These are phyloP conservation scores for Podospora sp. DNA, from an alignment of 495 filamentous ascomycete genomes.

Conservation along the genomic window DNA sequence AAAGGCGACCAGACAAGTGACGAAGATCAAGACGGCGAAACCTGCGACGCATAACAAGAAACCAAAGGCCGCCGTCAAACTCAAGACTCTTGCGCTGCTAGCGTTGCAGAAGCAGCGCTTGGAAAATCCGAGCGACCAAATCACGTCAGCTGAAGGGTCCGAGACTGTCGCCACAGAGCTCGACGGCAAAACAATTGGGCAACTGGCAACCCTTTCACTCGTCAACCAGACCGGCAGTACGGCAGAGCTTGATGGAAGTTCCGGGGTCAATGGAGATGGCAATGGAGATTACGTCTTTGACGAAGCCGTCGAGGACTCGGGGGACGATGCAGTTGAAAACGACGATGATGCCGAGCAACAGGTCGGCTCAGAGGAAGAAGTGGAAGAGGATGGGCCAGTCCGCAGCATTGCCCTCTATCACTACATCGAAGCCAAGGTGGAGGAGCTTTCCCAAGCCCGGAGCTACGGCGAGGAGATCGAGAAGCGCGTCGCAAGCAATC, in stretches of 20 bases:
- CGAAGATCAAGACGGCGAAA: background rate
- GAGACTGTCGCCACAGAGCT: background rate
- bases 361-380: background rate
- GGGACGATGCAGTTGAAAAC: background rate
- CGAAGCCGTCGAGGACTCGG: background rate
- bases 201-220: background rate
- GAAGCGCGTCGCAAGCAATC: background rate
- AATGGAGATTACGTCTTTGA: slow-evolving; percentile 1
- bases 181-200: background rate
- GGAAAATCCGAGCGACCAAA: background rate
- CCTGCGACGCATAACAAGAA: slow-evolving; percentile 2
- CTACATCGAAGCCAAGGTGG: slow-evolving; percentile 10
- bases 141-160: background rate
- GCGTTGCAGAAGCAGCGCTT: slow-evolving; percentile 5
- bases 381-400: background rate
- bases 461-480: background rate
- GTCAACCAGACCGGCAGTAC: background rate
- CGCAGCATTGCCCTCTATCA: background rate
- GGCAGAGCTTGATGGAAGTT: background rate
- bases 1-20: slow-evolving; percentile 1
- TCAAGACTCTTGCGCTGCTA: background rate
- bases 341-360: background rate
- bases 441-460: background rate
- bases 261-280: background rate
- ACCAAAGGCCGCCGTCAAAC: background rate